A percentile compares a stretch with the other conserved stretches of the same genome.
Conservation (phyloP, 192 early-diverging fungal genomes). For the Coemansia sp. region DNA sequence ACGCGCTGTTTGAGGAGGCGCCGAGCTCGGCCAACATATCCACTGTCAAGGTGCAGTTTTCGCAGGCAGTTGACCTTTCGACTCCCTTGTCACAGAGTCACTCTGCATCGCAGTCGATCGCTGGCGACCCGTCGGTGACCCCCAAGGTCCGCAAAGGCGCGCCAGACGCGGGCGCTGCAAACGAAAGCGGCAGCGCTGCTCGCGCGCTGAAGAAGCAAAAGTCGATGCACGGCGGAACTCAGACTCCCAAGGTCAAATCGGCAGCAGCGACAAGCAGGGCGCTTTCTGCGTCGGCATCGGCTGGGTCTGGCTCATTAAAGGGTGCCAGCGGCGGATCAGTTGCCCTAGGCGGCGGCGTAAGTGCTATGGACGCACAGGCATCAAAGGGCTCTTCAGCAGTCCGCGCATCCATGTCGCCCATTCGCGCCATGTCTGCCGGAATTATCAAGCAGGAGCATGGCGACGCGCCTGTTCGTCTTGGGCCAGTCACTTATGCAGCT, state of each 20-base stretch:
- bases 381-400: constrained; percentile 1
- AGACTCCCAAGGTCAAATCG: background rate
- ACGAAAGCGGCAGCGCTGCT: background rate
- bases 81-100: background rate
- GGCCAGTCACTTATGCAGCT: constrained; percentile 38
- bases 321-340: too few species aligned
- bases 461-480: constrained; percentile 23
- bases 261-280: background rate
- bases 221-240: constrained; percentile 17
- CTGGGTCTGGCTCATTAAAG: background rate
- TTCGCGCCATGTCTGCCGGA: constrained; percentile 3
- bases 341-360: background rate
- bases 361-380: background rate
- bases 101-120: background rate
- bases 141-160: constrained; percentile 45
- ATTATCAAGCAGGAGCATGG: constrained; percentile 21
- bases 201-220: constrained; percentile 46
- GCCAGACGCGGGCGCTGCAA: constrained; percentile 14
- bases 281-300: background rate
- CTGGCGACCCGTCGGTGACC: constrained; percentile 3
- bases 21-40: constrained; percentile 17
- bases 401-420: constrained; percentile 37
- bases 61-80: constrained; percentile 29
- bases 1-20: constrained; percentile 47
- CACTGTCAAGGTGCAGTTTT: constrained; percentile 51